Conservation (phyloP, 352 stramenopile genomes). For the Globisporangium abappressorium region DNA sequence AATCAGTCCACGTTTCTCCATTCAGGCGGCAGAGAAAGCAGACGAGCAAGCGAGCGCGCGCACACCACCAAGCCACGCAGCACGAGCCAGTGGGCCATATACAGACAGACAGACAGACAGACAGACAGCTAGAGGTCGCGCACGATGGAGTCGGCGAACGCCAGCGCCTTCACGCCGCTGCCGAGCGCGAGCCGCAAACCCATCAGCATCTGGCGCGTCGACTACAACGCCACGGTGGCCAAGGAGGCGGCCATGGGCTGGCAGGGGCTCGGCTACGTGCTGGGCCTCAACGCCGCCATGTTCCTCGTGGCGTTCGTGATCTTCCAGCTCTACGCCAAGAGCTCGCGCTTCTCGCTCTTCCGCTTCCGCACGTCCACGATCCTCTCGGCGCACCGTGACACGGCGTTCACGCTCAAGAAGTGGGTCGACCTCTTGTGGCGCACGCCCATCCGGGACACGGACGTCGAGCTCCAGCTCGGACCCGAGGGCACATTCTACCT, state of each 20-base stretch:
- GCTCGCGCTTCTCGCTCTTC: conserved; percentile 74
- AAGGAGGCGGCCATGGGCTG: conserved; percentile 74
- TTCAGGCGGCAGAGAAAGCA: conserved; percentile 1
- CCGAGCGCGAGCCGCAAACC: conserved; percentile 20
- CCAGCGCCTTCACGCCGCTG: conserved; percentile 8
- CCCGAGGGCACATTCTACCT: conserved; percentile 84
- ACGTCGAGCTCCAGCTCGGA: conserved; percentile 58
- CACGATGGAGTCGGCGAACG: conserved; percentile 5
- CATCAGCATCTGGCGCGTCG: conserved; percentile 68
- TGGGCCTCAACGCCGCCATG: conserved; percentile 67
- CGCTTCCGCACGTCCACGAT: conserved; percentile 54
- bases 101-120: not conserved
- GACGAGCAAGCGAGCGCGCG: not conserved
- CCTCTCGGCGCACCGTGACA: conserved; percentile 28
- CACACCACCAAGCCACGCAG: not conserved
- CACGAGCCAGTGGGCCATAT: not conserved
- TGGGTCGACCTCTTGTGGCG: conserved; percentile 69
- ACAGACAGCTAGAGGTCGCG: not conserved
- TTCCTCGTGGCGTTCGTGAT: conserved; percentile 59
- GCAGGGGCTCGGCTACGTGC: conserved; percentile 76
- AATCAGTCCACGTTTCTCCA: not conserved
- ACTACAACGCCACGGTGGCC: conserved; percentile 78
- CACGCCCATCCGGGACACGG: conserved; percentile 66
- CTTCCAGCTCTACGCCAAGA: conserved; percentile 65
- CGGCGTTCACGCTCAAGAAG: conserved; percentile 50